Conservation (phyloP, 352 stramenopile genomes). For the Phytophthora aleatoria region DNA sequence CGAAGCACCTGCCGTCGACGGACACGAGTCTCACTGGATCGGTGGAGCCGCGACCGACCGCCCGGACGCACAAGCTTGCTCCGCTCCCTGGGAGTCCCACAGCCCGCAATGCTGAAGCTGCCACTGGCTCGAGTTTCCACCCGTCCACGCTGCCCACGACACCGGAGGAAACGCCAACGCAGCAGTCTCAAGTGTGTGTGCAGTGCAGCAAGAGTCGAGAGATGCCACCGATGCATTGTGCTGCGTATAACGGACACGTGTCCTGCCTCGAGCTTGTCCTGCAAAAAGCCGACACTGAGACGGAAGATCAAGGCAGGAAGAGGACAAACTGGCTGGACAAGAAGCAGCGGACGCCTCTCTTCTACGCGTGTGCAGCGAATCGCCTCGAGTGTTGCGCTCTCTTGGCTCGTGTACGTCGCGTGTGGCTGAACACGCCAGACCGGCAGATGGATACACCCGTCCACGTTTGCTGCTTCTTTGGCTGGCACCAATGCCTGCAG, state of each 20-base stretch:
- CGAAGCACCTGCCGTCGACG: conserved; percentile 31
- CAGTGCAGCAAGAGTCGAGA: conserved; percentile 53
- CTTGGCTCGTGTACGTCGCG: conserved; percentile 36
- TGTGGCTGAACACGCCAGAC: conserved; percentile 61
- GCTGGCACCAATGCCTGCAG: conserved; percentile 55
- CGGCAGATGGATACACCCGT: conserved; percentile 67
- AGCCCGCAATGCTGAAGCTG: conserved; percentile 7
- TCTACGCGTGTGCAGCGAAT: conserved; percentile 67
- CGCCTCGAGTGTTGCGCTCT: conserved; percentile 50
- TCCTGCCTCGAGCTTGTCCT: conserved; percentile 45
- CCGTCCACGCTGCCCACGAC: conserved; percentile 10
- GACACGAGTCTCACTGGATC: neutral
- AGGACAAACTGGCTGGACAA: conserved; percentile 47
- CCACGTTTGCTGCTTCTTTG: conserved; percentile 78
- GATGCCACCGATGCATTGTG: conserved; percentile 61
- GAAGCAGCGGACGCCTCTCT: conserved; percentile 68
- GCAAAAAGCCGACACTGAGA: conserved; percentile 12
- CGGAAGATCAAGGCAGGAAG: conserved; percentile 11
- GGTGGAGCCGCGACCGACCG: conserved; percentile 7
- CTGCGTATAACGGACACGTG: conserved; percentile 57
- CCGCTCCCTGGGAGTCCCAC: conserved; percentile 30
- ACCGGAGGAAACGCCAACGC: conserved; percentile 8
- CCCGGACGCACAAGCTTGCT: conserved; percentile 33
- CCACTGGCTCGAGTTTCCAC: conserved; percentile 6
- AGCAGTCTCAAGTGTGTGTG: conserved; percentile 24